phyloP scores from a whole-genome alignment of 176 grass and related monocot genomes.

The Pharus latifolius region DNA sequence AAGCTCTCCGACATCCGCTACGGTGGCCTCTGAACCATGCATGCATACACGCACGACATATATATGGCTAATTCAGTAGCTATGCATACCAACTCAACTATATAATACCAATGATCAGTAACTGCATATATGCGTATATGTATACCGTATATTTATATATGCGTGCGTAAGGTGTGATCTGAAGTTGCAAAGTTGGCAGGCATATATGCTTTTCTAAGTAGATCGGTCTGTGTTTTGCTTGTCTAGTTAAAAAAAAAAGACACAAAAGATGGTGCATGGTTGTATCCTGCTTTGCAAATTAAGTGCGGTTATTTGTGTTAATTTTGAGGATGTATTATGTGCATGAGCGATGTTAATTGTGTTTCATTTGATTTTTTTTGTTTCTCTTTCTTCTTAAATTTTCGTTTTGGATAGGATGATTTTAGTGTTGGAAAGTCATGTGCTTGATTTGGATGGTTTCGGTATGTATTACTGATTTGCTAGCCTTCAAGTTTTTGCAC shows the following conservation, averaged over 20 bases:
- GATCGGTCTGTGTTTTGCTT: background rate
- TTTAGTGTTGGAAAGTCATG: background rate
- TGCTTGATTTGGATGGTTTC: background rate
- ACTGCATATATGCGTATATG: background rate
- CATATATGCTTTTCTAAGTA: background rate
- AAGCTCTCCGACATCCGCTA: constrained; percentile 80
- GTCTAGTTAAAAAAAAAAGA: background rate
- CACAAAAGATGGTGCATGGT: background rate
- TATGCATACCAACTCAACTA: too few relatives aligned
- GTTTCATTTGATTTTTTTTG: background rate
- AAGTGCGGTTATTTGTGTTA: too few relatives aligned
- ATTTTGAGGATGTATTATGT: background rate
- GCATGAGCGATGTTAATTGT: background rate
- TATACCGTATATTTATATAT: background rate
- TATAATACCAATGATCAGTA: too few relatives aligned
- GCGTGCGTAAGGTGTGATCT: constrained; percentile 7
- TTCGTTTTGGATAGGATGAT: background rate
- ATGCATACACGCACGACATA: background rate
- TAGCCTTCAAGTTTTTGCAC: background rate
- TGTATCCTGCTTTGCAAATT: background rate
- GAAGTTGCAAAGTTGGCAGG: too few relatives aligned
- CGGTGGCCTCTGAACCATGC: constrained; percentile 36
- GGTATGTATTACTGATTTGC: background rate
- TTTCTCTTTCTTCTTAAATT: background rate
- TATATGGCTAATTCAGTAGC: too few relatives aligned